A percentile compares a stretch with the other conserved stretches of the same genome.
Conservation (phyloP, 768 basidiomycete species). For the Tulasnella sp. region DNA sequence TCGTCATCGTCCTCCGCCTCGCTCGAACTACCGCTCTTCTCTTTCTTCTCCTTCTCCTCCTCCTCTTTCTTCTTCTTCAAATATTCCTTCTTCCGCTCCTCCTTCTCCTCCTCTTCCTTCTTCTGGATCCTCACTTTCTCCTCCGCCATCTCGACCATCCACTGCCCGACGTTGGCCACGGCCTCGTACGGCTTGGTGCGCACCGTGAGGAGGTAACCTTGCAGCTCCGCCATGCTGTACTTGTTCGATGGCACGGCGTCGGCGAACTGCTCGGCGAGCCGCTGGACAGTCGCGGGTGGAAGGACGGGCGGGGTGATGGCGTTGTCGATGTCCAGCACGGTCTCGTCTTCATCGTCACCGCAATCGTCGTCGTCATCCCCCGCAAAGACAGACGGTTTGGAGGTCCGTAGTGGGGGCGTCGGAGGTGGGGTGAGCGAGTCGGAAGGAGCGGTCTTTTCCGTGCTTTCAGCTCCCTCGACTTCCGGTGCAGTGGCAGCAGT, state of each 20-base stretch:
- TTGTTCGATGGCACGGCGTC: conserved; percentile 33
- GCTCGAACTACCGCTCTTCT: conserved; percentile 18
- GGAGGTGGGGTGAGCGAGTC: not conserved
- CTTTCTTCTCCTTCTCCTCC: conserved; percentile 18
- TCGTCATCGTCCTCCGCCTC: not conserved
- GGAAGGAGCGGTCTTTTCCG: not conserved
- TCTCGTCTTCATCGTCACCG: not conserved
- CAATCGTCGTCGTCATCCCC: not conserved
- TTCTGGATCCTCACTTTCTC: conserved; percentile 26
- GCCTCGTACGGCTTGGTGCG: conserved; percentile 23
- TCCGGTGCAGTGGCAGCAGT: not conserved
- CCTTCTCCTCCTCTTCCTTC: conserved; percentile 17
- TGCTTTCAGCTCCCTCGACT: not conserved
- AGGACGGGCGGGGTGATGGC: not conserved
- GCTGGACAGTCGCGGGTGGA: not conserved
- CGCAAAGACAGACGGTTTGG: not conserved
- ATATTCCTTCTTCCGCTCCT: not conserved
- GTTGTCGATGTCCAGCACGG: conserved; percentile 3
- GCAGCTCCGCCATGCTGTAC: conserved; percentile 50
- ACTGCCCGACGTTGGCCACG: conserved; percentile 23
- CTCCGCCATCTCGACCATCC: conserved; percentile 32
- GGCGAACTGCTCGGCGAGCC: conserved; percentile 35
- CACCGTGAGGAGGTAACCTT: conserved; percentile 41
- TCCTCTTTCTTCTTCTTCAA: not conserved
- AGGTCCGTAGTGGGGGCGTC: not conserved